Evolutionary conservation across 2,329 filamentous ascomycete species (phyloP).

Genomic region (Cordyceps pruinosa): DNA sequence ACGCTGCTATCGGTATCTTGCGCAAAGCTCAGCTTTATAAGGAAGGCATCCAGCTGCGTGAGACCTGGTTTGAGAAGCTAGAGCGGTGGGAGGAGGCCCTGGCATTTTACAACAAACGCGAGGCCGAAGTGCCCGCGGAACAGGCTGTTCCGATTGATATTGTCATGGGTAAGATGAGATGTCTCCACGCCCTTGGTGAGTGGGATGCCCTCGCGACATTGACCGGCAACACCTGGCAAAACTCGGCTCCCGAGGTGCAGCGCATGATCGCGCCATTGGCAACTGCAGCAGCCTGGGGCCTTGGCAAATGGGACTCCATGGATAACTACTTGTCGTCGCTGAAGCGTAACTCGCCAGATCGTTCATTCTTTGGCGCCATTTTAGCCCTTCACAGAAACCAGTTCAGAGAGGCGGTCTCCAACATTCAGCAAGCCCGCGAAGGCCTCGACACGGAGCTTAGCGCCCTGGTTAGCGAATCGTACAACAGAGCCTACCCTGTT

Average conservation of each 20-base stretch:
- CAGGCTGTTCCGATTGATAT: conserved; percentile 72
- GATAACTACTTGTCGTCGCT: conserved; percentile 94
- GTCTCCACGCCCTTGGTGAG: conserved; percentile 90
- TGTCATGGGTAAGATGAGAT: conserved; percentile 99
- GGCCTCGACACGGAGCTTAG: conserved; percentile 93
- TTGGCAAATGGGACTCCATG: conserved; percentile 97
- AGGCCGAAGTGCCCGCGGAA: conserved; percentile 56
- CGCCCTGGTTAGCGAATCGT: conserved; percentile 94
- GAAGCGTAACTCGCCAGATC: conserved; percentile 86
- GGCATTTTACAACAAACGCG: conserved; percentile 82
- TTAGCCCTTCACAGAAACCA: conserved; percentile 91
- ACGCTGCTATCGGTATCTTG: conserved; percentile 95
- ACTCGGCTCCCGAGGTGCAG: conserved; percentile 79
- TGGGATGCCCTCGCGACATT: conserved; percentile 90
- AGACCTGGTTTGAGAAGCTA: conserved; percentile 98
- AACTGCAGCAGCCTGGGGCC: conserved; percentile 91
- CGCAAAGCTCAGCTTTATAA: conserved; percentile 93
- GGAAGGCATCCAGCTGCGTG: conserved; percentile 85
- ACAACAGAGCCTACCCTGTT: conserved; percentile 95
- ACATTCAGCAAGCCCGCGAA: conserved; percentile 87
- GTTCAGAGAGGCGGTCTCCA: conserved; percentile 81
- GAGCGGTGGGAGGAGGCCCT: conserved; percentile 97
- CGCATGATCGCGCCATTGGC: conserved; percentile 88
- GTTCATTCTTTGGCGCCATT: conserved; percentile 96
- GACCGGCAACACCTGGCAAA: conserved; percentile 89